Percentiles rank a stretch among this genome's conserved stretches.
Conservation (phyloP, 2,329 filamentous ascomycete genomes). For the Trichophyton verrucosum region DNA sequence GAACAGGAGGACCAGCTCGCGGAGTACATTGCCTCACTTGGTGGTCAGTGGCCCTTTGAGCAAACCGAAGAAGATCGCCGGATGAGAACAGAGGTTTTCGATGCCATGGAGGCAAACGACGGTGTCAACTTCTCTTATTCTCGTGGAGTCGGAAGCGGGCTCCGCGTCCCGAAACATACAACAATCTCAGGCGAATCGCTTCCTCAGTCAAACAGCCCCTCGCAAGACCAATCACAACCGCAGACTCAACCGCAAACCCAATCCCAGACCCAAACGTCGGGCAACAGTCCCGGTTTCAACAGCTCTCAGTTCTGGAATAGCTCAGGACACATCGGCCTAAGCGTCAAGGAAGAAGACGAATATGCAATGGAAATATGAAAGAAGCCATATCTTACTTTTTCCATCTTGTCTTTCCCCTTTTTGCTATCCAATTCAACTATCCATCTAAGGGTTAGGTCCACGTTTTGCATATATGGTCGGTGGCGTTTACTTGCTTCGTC, state of each 20-base stretch:
- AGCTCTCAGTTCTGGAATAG: constrained; percentile 43
- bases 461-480: neutral
- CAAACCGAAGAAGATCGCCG: constrained; percentile 83
- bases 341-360: constrained; percentile 92
- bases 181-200: constrained; percentile 75
- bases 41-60: constrained; percentile 66
- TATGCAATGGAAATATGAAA: constrained; percentile 61
- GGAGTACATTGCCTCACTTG: constrained; percentile 59
- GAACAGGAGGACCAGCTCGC: constrained; percentile 80
- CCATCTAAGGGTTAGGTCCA: neutral
- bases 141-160: constrained; percentile 66
- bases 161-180: constrained; percentile 85
- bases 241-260: neutral
- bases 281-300: constrained; percentile 43
- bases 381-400: constrained; percentile 8
- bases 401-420: neutral
- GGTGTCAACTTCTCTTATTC: constrained; percentile 68
- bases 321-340: constrained; percentile 45
- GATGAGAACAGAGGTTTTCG: constrained; percentile 86
- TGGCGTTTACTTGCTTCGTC: neutral
- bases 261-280: constrained; percentile 38
- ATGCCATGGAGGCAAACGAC: constrained; percentile 73
- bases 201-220: constrained; percentile 19
- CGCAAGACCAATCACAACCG: neutral
- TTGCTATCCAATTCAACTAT: neutral